Base-by-base conservation (phyloP, 1,284 basidiomycete species). In the Peniophora sp. region DNA sequence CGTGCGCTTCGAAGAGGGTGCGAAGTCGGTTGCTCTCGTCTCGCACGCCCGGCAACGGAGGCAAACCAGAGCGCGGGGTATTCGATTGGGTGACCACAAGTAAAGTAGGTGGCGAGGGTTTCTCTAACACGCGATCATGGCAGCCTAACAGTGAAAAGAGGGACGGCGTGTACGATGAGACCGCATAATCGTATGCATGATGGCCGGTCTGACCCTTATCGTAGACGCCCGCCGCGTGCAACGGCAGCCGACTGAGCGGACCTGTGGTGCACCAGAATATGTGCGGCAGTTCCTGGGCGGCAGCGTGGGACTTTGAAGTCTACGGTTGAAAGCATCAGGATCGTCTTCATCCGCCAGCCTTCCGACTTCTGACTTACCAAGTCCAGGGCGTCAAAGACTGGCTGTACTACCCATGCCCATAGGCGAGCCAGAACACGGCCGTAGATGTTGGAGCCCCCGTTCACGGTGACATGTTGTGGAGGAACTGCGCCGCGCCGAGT, bases 121-220 rank as follows among this genome's bases (percentile, higher is more conserved):
- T 8, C 6, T 41, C 8, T 5, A 17, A 17, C 8, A 41, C 15
- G 15, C 18, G 8, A 5, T 41, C 18, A 17, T 17, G 15, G 18
- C 15, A 20, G 5, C n/a, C 8, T 15, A 41, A 8, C 8, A 41
- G 37, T n/a, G 24, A 8, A 24, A 17, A 12, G 3, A 62, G 47
- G 1, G 60, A 59, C 11, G 60, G 58, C 5, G 52, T 59, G 49
- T 61, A 62, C 1, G 61, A 62, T 11, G 60, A 59, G 10, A 58
- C 47, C 32, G 55, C 58, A 23, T 32, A 32, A 12, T 32, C 27
- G 27, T 32, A 32, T 32, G 12, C 27, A 12, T 32, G 27, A 32
- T 5, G 27, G 5, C 27, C 27, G 5, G 27, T 6, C 27, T 32
- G 5, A 12, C 27, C 12, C 12, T 5, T 32, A 12, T 32, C 27